phyloP scores from a whole-genome alignment of 768 basidiomycete species.

The Clavulina sp. region DNA sequence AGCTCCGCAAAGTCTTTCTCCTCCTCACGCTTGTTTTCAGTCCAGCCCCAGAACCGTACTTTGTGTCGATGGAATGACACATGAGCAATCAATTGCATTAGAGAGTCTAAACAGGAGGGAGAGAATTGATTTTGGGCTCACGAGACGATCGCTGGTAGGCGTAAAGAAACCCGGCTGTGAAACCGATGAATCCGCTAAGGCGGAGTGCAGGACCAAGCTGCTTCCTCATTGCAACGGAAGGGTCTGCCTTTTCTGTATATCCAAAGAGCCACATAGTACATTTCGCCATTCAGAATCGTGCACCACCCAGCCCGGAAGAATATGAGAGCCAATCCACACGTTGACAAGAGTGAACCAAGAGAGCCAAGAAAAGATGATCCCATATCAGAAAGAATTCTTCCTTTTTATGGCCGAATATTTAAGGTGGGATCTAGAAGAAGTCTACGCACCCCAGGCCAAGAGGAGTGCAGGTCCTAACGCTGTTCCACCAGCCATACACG shows the following conservation, averaged over 20 bases:
- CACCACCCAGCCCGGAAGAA: no score
- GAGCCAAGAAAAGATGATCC: background rate
- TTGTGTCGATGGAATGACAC: background rate
- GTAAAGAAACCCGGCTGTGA: slow-evolving; percentile 77
- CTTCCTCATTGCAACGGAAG: slow-evolving; percentile 10
- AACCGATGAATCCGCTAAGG: slow-evolving; percentile 51
- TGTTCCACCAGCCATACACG: slow-evolving; percentile 61
- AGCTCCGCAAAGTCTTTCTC: slow-evolving; percentile 64
- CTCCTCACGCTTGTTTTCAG: slow-evolving; percentile 73
- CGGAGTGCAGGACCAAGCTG: slow-evolving; percentile 17
- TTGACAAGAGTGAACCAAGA: no score
- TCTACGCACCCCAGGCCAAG: slow-evolving; percentile 58
- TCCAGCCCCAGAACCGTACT: slow-evolving; percentile 95
- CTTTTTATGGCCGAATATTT: no score
- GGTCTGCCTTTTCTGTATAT: slow-evolving; percentile 29
- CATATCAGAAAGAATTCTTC: no score
- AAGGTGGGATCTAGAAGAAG: background rate
- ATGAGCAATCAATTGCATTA: background rate
- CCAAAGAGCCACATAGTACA: background rate
- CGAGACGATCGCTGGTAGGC: slow-evolving; percentile 84
- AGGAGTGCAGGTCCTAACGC: slow-evolving; percentile 67
- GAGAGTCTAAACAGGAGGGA: background rate
- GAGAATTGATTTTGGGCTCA: slow-evolving; percentile 18
- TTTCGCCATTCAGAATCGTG: background rate
- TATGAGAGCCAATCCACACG: no score